These are phyloP conservation scores for Parietaria judaica DNA, from an alignment of 306 rosid species.

Conservation along the genomic window DNA sequence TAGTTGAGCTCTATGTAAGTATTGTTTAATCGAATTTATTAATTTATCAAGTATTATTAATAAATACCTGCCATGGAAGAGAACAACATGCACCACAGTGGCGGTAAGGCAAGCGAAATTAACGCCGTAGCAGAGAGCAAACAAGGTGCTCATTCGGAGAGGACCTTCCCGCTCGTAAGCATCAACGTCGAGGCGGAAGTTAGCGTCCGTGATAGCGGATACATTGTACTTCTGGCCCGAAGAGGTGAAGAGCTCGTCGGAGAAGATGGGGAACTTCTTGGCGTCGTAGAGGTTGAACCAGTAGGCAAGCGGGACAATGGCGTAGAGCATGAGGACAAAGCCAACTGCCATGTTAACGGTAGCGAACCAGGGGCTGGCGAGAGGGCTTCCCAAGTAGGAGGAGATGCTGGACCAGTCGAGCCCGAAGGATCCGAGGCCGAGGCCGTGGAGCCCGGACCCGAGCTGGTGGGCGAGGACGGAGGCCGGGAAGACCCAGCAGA, in stretches of 20 bases:
- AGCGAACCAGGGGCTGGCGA: conserved; percentile 94
- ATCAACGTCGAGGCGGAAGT: conserved; percentile 49
- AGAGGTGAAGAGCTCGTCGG: conserved; percentile 58
- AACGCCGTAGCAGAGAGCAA: conserved; percentile 52
- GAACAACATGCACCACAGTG: conserved; percentile 57
- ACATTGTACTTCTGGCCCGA: conserved; percentile 59
- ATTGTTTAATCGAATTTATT: too few relatives aligned
- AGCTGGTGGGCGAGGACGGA: conserved; percentile 60
- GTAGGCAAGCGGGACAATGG: conserved; percentile 51
- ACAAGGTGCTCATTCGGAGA: conserved; percentile 55
- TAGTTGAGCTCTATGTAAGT: too few relatives aligned
- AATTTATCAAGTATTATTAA: background rate
- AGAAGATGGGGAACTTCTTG: conserved; percentile 66
- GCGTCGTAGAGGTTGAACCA: conserved; percentile 53
- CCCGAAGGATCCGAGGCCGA: conserved; percentile 65
- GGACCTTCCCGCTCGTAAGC: conserved; percentile 58
- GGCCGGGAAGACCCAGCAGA: conserved; percentile 70
- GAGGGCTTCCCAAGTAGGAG: conserved; percentile 73
- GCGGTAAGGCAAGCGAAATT: conserved; percentile 77
- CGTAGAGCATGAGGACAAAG: conserved; percentile 46
- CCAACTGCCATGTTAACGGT: conserved; percentile 74
- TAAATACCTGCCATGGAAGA: conserved; percentile 66
- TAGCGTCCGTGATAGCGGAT: conserved; percentile 53
- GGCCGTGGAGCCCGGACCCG: conserved; percentile 76
- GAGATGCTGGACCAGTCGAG: conserved; percentile 73